Evolutionary conservation across 257 asterid species (phyloP), one percentile per base, ranked within the genome.

Genomic region (Paraleonurus japonicus): DNA sequence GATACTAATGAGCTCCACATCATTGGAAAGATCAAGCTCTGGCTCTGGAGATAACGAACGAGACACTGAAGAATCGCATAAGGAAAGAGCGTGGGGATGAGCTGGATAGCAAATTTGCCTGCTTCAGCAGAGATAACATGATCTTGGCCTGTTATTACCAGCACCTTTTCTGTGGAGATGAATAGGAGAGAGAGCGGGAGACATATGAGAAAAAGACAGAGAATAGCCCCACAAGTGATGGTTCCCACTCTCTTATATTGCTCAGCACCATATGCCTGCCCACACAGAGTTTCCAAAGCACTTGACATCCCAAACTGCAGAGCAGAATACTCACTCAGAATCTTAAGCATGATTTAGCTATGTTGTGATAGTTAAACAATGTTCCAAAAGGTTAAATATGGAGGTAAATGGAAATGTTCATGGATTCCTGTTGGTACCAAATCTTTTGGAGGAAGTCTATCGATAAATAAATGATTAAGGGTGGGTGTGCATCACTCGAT

Each of bases 181-280:
- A 90, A 90, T 11, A 90, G 68, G 16, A 89, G 20, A 30, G 86
- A 80, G 0, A 90, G 61, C 0, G 95, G 94, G 19, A 93, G 12
- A 61, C 95, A 90, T 2, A 84, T 85, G 8, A 88, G 24, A 47
- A 80, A 70, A 32, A 90, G 92, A 54, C 88, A 82, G n/a, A 89
- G 19, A 33, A 80, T 78, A 0, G 94, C 89, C 4, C 90, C 87
- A 24, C 64, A 81, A 22, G 85, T 79, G 37, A 73, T 76, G 3
- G 79, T 64, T 69, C 97, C 97, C 16, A 93, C 88, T 78, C 74
- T 85, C 27, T 76, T 74, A 47, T 84, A 87, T 17, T 86, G 92
- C 75, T 76, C 74, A 3, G 97, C 98, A 24, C 97, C 97, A 35
- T 83, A 93, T 10, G 98, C 92, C 55, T 93, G 98, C 19, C 98